Evolutionary conservation across 495 filamentous ascomycete species (phyloP), one percentile per base, ranked within the genome.

Genomic region (Talaromyces liani): DNA sequence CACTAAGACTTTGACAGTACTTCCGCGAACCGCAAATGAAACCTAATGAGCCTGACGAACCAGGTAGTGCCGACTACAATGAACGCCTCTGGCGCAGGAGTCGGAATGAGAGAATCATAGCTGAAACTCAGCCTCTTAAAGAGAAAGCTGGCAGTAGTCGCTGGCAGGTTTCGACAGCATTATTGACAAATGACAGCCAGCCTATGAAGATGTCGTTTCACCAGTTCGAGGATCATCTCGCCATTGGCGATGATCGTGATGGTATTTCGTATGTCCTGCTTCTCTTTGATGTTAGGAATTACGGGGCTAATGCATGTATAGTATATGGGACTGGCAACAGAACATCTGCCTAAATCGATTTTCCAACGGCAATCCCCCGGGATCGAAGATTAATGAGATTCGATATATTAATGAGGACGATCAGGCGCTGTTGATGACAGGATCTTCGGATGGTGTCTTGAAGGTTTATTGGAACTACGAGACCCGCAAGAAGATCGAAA

Each of bases 11-110:
- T 47, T n/a, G 36, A 41, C 67, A 87, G 78, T 98, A 99, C 72
- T 99, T 97, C 84, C 91, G 94, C 51, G 92, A 99, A 74, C 95
- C 95, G 49, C 94, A 99, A 75, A 99, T 99, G 94, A 94, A 93
- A 70, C 87, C 91, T 14, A 91, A 88, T 60, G 94, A 99, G 68
- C 89, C 92, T 27, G 94, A 99, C 65, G 94, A 99, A 73, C 94
- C 94, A 22, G 94, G 94, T 12, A 96, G 91, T 66, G 87, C 91
- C n/a, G 92, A 98, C 69, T 98, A 99, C 75, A 99, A 99, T 71
- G 85, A 92, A 67, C 86, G 94, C 20, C 79, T 99, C 4, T 99
- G 95, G 95, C 83, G 94, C 58, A 83, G 94, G 61, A 88, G 91
- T 56, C 88, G 94, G 47, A 99, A 99, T 67, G 94, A 99, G 70